Percentiles rank a stretch among this genome's conserved stretches.
phyloP scores from a whole-genome alignment of 2,329 filamentous ascomycete species.

The Neopestalotiopsis clavispora region DNA sequence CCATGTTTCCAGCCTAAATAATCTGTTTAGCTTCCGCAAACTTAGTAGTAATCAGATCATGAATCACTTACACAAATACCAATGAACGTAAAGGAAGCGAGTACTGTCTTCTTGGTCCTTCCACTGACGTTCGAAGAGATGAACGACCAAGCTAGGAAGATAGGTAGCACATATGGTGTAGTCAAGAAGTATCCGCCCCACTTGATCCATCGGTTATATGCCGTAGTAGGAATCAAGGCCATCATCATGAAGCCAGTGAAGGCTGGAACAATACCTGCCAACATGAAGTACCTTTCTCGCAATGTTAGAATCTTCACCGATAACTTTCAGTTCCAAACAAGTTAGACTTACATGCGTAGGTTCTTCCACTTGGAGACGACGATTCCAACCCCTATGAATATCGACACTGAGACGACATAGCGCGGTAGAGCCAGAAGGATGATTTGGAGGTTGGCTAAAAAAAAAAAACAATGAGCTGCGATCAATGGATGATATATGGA shows the following conservation, averaged over 20 bases:
- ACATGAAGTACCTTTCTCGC: background rate
- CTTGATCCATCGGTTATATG: background rate
- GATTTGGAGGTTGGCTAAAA: too few relatives aligned
- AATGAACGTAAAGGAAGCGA: background rate
- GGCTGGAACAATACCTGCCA: background rate
- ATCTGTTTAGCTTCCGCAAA: too few relatives aligned
- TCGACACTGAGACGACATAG: background rate
- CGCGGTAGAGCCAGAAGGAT: background rate
- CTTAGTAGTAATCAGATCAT: too few relatives aligned
- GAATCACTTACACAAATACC: too few relatives aligned
- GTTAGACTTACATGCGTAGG: too few relatives aligned
- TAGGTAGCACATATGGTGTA: background rate
- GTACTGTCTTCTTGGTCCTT: background rate
- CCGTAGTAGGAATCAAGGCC: background rate
- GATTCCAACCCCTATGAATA: background rate
- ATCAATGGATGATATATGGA: background rate
- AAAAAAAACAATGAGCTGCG: too few relatives aligned
- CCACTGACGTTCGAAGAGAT: conserved; percentile 1
- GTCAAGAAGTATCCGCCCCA: background rate
- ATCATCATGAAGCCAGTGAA: background rate
- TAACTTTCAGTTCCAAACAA: too few relatives aligned
- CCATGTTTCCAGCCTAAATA: too few relatives aligned
- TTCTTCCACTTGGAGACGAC: background rate
- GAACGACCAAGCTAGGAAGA: conserved; percentile 3
- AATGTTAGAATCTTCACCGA: background rate